Evolutionary conservation across 768 basidiomycete genomes (phyloP).

Genomic region (Amanita fuliginea): DNA sequence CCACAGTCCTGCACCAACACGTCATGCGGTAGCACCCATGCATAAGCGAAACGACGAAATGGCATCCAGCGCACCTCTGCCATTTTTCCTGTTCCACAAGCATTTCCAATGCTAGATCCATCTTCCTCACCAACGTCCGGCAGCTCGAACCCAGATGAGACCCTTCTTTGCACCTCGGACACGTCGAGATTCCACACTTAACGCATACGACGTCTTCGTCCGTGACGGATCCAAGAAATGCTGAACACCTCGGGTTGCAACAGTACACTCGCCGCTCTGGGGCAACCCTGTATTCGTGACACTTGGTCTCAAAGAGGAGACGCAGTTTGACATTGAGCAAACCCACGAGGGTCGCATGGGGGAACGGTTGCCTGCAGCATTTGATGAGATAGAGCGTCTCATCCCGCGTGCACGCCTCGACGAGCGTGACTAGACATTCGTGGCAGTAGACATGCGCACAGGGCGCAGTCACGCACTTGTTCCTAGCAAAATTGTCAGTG

Average conservation of each 20-base stretch:
- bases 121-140: slow-evolving; percentile 13
- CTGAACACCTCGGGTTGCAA: slow-evolving; percentile 10
- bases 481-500: slow-evolving; percentile 6
- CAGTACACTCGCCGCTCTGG: slow-evolving; percentile 13
- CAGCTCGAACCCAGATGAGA: slow-evolving; percentile 29
- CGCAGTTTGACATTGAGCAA: slow-evolving; percentile 6
- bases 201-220: background rate
- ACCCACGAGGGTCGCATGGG: background rate
- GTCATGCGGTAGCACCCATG: slow-evolving; percentile 59
- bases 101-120: slow-evolving; percentile 21
- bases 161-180: slow-evolving; percentile 30
- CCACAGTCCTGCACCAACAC: slow-evolving; percentile 50
- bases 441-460: slow-evolving; percentile 13
- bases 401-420: slow-evolving; percentile 12
- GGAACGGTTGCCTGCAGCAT: slow-evolving; percentile 13
- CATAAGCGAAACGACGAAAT: slow-evolving; percentile 42
- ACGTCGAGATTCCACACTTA: background rate
- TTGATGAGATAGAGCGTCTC: slow-evolving; percentile 13
- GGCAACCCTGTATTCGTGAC: slow-evolving; percentile 10
- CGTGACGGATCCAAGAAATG: background rate
- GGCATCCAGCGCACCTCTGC: slow-evolving; percentile 57
- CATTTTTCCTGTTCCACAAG: slow-evolving; percentile 36
- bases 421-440: slow-evolving; percentile 10
- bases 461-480: slow-evolving; percentile 4
- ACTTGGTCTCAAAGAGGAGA: slow-evolving; percentile 9